These are phyloP conservation scores for Ogataea hybrid DNA, from an alignment of 1,139 yeast species.

Conservation along the genomic window DNA sequence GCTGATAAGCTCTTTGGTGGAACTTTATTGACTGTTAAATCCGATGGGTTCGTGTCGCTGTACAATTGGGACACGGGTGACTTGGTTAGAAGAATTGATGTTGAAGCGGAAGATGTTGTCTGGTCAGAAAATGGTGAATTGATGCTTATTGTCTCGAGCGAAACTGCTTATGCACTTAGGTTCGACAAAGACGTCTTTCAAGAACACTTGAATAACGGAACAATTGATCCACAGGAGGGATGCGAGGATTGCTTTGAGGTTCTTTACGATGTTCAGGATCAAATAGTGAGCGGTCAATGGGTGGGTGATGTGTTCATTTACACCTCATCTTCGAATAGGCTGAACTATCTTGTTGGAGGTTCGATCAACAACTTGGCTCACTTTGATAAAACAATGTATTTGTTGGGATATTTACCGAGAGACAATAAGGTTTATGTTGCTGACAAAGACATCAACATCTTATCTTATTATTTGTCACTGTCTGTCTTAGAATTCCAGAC, in stretches of 20 bases:
- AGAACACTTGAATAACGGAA: conserved; percentile 57
- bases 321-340: conserved; percentile 81
- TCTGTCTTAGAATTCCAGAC: conserved; percentile 94
- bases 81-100: conserved; percentile 80
- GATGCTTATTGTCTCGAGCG: conserved; percentile 65
- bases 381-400: conserved; percentile 83
- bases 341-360: conserved; percentile 94
- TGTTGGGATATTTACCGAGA: conserved; percentile 85
- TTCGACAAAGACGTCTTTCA: conserved; percentile 68
- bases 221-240: conserved; percentile 78
- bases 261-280: conserved; percentile 75
- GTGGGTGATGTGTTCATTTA: conserved; percentile 95
- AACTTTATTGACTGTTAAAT: conserved; percentile 75
- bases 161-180: conserved; percentile 76
- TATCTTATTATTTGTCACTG: conserved; percentile 78
- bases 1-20: conserved; percentile 88
- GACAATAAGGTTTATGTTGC: conserved; percentile 88
- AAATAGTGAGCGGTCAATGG: conserved; percentile 87
- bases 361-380: conserved; percentile 90
- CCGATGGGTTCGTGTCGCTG: conserved; percentile 79
- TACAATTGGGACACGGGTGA: conserved; percentile 92
- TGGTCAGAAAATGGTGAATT: conserved; percentile 97
- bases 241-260: conserved; percentile 86
- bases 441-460: conserved; percentile 83
- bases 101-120: conserved; percentile 74